Evolutionary conservation across 1,284 basidiomycete species (phyloP).

Genomic region (Marasmius fiardii): DNA sequence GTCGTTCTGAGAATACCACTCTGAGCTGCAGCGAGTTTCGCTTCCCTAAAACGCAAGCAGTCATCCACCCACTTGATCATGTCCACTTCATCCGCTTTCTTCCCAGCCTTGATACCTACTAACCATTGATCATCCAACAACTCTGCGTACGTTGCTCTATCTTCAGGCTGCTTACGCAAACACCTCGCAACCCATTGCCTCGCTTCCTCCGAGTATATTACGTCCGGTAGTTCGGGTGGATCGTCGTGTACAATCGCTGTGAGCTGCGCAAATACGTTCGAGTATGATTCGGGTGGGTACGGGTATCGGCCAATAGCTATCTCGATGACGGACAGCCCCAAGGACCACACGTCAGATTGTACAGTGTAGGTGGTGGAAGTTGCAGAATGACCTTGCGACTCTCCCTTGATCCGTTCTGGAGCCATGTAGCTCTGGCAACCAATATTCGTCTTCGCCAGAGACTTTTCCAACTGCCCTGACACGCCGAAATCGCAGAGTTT

Average conservation of each 20-base stretch:
- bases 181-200: conserved; percentile 62
- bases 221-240: conserved; percentile 78
- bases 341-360: conserved; percentile 96
- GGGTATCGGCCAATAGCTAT: conserved; percentile 92
- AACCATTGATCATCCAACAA: conserved; percentile 53
- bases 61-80: conserved; percentile 79
- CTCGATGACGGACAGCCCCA: conserved; percentile 95
- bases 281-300: conserved; percentile 97
- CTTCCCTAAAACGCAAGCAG: conserved; percentile 42
- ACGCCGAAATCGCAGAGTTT: conserved; percentile 99
- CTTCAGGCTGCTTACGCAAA: conserved; percentile 74
- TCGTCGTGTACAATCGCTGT: conserved; percentile 96
- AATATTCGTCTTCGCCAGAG: conserved; percentile 96
- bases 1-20: background rate
- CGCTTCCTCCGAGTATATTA: conserved; percentile 41
- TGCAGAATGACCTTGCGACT: conserved; percentile 78
- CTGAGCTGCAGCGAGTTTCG: conserved; percentile 5
- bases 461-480: conserved; percentile 95
- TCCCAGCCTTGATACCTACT: conserved; percentile 39
- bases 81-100: conserved; percentile 76
- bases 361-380: conserved; percentile 81
- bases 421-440: conserved; percentile 99
- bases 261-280: conserved; percentile 85
- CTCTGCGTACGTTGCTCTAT: conserved; percentile 82
- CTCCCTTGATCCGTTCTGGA: conserved; percentile 94